Conservation (phyloP, 73 alveolate genomes). For the Durusdinium trenchii region DNA sequence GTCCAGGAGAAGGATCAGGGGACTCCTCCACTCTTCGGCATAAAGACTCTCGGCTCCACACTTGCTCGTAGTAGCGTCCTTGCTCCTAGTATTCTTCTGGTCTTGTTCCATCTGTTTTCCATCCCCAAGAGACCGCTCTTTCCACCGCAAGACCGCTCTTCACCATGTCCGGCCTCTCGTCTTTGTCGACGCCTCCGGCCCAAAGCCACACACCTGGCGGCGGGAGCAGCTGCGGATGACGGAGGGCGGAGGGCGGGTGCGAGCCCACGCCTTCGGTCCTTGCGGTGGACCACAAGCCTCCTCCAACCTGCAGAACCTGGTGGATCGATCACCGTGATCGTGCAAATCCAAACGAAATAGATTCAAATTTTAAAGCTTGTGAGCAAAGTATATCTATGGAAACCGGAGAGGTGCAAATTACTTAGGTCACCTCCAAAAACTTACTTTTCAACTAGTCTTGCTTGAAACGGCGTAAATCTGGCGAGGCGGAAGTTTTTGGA, state of each 20-base stretch:
- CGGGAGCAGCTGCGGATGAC: too few relatives aligned
- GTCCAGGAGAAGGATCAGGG: constrained; percentile 64
- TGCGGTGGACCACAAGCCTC: constrained; percentile 35
- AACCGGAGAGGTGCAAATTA: not conserved
- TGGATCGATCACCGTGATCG: not conserved
- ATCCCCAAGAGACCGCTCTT: not conserved
- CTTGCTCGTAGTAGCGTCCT: too few relatives aligned
- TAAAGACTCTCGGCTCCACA: not conserved
- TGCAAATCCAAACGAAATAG: too few relatives aligned
- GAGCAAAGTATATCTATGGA: not conserved
- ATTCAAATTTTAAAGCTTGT: too few relatives aligned
- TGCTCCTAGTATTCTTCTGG: not conserved
- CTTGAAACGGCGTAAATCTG: too few relatives aligned
- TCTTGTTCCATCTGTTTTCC: not conserved
- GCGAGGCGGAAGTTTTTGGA: too few relatives aligned
- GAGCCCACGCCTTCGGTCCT: constrained; percentile 50
- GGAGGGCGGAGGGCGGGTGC: not conserved
- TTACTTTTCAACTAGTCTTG: too few relatives aligned
- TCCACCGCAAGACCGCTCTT: not conserved
- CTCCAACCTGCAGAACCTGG: constrained; percentile 77
- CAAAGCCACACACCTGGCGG: constrained; percentile 86
- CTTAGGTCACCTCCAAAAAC: too few relatives aligned
- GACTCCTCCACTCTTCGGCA: constrained; percentile 18
- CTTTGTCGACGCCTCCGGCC: constrained; percentile 93
- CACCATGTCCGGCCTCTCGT: constrained; percentile 18